A percentile compares a stretch with the other conserved stretches of the same genome.
Conservation (phyloP, 208 protist species). For the Leishmania lainsoni region DNA sequence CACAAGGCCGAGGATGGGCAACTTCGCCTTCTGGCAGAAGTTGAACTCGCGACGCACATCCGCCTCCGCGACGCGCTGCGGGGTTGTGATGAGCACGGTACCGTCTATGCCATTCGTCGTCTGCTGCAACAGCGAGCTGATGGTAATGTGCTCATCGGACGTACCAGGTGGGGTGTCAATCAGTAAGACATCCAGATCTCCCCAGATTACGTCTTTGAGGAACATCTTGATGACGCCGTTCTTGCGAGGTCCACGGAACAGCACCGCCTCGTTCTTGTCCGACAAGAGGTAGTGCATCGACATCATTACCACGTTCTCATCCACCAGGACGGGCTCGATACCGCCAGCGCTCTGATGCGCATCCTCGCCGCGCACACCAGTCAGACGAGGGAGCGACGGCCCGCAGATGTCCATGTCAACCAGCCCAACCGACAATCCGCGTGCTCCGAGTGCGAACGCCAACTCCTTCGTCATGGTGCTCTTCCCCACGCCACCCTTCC, state of each 20-base stretch:
- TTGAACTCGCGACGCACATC: slow-evolving; percentile 98
- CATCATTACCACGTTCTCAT: slow-evolving; percentile 93
- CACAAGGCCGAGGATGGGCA: slow-evolving; percentile 98
- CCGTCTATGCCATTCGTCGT: slow-evolving; percentile 79
- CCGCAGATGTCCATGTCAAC: slow-evolving; percentile 99
- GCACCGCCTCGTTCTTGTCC: slow-evolving; percentile 97
- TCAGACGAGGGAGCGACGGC: slow-evolving; percentile 92
- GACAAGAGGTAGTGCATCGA: slow-evolving; percentile 98
- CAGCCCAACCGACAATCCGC: slow-evolving; percentile 95
- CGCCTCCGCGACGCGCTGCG: slow-evolving; percentile 97
- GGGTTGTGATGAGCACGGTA: slow-evolving; percentile 97
- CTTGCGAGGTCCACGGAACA: slow-evolving; percentile 98
- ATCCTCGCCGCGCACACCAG: slow-evolving; percentile 87
- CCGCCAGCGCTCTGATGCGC: slow-evolving; percentile 92
- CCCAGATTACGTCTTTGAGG: slow-evolving; percentile 98
- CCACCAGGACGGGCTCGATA: slow-evolving; percentile 96
- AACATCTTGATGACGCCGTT: slow-evolving; percentile 99
- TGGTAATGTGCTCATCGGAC: slow-evolving; percentile 99
- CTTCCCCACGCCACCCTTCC: slow-evolving; percentile 96
- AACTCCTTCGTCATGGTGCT: slow-evolving; percentile 93
- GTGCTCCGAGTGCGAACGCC: slow-evolving; percentile 75
- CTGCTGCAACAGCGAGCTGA: slow-evolving; percentile 92
- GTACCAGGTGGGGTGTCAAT: slow-evolving; percentile 99
- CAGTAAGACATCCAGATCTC: slow-evolving; percentile 97
- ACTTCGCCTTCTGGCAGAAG: slow-evolving; percentile 98